Base-by-base conservation (phyloP, 805 yeast species). In the Scheffersomyces lignosus region DNA sequence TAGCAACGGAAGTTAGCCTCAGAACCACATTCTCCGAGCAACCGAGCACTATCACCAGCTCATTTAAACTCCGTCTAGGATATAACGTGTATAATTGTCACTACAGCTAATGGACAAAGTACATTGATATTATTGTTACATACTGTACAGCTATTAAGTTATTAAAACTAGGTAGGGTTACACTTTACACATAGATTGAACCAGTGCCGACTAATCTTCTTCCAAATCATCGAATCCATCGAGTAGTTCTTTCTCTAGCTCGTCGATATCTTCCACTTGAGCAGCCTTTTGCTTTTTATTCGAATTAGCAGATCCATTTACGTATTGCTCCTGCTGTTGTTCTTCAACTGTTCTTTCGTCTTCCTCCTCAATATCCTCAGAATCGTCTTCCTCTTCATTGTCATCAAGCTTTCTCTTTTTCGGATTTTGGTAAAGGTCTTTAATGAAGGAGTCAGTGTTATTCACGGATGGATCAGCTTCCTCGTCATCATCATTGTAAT, bases 221-320 rank as follows among this genome's bases (percentile, higher is more conserved):
- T 67, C 73, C 33, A 75, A 61, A 18, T 72, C 75, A 37, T 76
- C 80, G 45, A 79, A 58, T 23, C 80, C 79, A 48, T 48, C 81
- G 64, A 74, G 55, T 31, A 75, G 55, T 46, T 73, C 78, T 41
- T 69, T 65, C 44, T 75, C 80, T 24, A 73, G 66, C 32, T 72
- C 78, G 34, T 73, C 77, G 33, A 69, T 58, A 18, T 67, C 70
- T 20, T 47, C 52, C 1, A 43, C 47, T 4, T 46, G 45, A 20
- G 30, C 45, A 13, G 31, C 10, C 15, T 27, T 29, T 18, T 38
- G 41, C 29, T 44, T 34, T 23, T 41, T 28, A 17, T 13, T 15
- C n/a, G n/a, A n/a, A 7, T 10, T n/a, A n/a, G n/a, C n/a, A n/a
- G n/a, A n/a, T 15, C 36, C 42, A 16, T 40, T 35, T 3, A 13